Conservation (phyloP, 441 rosid genomes). For the Gossypium aridum region DNA sequence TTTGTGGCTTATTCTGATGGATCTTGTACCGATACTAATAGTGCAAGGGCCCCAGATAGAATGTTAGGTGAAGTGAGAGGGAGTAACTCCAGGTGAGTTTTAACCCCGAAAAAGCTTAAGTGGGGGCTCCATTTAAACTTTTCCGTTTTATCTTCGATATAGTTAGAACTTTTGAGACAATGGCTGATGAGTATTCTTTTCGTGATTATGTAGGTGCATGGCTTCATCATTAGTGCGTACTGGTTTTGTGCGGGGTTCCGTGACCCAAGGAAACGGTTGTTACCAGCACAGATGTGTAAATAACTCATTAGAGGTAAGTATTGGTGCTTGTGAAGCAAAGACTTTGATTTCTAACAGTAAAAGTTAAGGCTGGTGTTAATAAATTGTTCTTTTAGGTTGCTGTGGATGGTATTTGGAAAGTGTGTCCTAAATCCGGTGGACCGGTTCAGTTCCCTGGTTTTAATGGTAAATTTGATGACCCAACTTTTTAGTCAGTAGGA, state of each 20-base stretch:
- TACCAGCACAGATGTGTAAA: slow-evolving; percentile 90
- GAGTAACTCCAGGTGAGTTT: slow-evolving; percentile 71
- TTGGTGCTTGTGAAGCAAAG: background rate
- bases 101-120: slow-evolving; percentile 7
- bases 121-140: background rate
- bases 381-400: slow-evolving; percentile 54
- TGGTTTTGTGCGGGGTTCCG: slow-evolving; percentile 92
- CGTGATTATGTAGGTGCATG: slow-evolving; percentile 63
- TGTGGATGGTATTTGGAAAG: slow-evolving; percentile 94
- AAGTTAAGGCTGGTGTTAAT: slow-evolving; percentile 8
- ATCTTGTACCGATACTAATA: slow-evolving; percentile 87
- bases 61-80: slow-evolving; percentile 99
- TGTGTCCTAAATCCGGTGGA: slow-evolving; percentile 86
- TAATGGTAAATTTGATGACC: slow-evolving; percentile 49
- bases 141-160: background rate
- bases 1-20: slow-evolving; percentile 99
- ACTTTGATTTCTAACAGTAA: background rate
- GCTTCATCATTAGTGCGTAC: slow-evolving; percentile 87
- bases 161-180: background rate
- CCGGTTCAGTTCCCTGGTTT: slow-evolving; percentile 87
- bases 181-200: slow-evolving; percentile 21
- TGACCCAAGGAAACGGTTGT: slow-evolving; percentile 96
- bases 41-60: slow-evolving; percentile 94
- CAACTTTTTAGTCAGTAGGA: background rate
- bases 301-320: slow-evolving; percentile 72